Percentiles rank a stretch among this genome's conserved stretches.
Conservation (phyloP, 805 yeast species). For the Metschnikowia chrysomelidarum region DNA sequence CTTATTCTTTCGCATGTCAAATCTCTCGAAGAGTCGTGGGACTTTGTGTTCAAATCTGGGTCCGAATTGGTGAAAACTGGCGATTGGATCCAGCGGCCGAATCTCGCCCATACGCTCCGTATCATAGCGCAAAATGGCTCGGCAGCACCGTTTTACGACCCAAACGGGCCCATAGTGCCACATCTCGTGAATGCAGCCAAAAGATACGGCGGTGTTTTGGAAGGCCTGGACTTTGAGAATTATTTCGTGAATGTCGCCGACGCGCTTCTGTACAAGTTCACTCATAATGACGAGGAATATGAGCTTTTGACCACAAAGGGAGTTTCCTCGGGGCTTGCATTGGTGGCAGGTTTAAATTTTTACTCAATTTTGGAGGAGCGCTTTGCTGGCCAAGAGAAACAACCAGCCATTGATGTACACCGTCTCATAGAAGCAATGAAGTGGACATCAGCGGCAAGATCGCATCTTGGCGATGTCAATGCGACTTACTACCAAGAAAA, state of each 20-base stretch:
- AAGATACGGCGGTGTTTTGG: slow-evolving; percentile 64
- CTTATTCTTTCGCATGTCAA: slow-evolving; percentile 29
- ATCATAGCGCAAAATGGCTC: slow-evolving; percentile 75
- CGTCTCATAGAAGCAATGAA: slow-evolving; percentile 83
- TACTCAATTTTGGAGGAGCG: slow-evolving; percentile 28
- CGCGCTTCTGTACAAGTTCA: slow-evolving; percentile 23
- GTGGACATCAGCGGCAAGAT: slow-evolving; percentile 86
- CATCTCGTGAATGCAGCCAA: slow-evolving; percentile 51
- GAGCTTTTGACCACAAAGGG: slow-evolving; percentile 55
- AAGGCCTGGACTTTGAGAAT: slow-evolving; percentile 59
- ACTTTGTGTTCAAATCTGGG: slow-evolving; percentile 43
- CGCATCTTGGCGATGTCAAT: slow-evolving; percentile 73
- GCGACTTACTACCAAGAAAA: slow-evolving; percentile 26
- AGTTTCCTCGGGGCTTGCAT: slow-evolving; percentile 80
- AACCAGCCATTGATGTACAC: slow-evolving; percentile 48
- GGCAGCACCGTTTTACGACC: slow-evolving; percentile 77
- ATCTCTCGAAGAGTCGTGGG: slow-evolving; percentile 48
- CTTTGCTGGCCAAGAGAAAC: neutral
- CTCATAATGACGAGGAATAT: slow-evolving; percentile 17
- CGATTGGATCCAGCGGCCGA: slow-evolving; percentile 58
- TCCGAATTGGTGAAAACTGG: slow-evolving; percentile 45
- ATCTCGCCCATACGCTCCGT: slow-evolving; percentile 64
- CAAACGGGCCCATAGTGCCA: slow-evolving; percentile 69
- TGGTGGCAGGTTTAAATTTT: slow-evolving; percentile 70
- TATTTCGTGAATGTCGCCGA: slow-evolving; percentile 53